Evolutionary conservation across 139 green algal genomes (phyloP), one percentile per base, ranked within the genome.

Genomic region (Parachlorella kessleri): DNA sequence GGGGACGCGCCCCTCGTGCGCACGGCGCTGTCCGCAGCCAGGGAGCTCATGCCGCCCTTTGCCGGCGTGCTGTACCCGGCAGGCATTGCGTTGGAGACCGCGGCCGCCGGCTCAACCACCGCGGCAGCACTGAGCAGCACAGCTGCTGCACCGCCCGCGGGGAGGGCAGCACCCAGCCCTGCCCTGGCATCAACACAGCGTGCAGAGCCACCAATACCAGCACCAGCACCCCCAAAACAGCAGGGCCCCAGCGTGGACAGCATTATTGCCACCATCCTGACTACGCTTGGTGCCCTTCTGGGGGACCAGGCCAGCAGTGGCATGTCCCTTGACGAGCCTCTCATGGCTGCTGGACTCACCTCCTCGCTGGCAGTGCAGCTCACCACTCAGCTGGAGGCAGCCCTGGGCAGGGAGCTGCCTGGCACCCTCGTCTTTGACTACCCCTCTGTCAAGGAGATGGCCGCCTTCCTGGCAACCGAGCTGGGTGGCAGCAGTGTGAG

Each of bases 391-490:
- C 81, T 86, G 55, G 81, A 86, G 42, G 59, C 42, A 7, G 39
- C 76, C 4, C 71, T 93, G 24, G 76, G 73, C 26, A n/a, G 85
- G 4, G 73, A 89, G 53, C 77, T 94, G 37, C 89, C 91, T 0
- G 78, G 76, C n/a, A 94, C 91, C 0, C 70, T 94, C 4, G 74
- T 88, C 33, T 93, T 94, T 82, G 91, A 95, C 39, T 86, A 86
- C 54, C 81, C 81, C 37, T 73, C 75, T n/a, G 28, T 76, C 8
- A 33, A 24, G 3, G 81, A 85, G 32, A 77, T 85, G 7, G 74
- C 64, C 2, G 68, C n/a, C 21, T 85, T 73, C 38, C 41, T 80
- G 3, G 67, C 42, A 3, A 30, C 41, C 3, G 42, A 74, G 28
- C 23, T 69, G 24, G 9, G 63, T 30, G 63, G 63, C 14, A 21